Percentiles rank a stretch among this genome's conserved stretches.
Evolutionary conservation across 139 green algal genomes (phyloP).

Genomic region (Raphidocelis subcapitata): DNA sequence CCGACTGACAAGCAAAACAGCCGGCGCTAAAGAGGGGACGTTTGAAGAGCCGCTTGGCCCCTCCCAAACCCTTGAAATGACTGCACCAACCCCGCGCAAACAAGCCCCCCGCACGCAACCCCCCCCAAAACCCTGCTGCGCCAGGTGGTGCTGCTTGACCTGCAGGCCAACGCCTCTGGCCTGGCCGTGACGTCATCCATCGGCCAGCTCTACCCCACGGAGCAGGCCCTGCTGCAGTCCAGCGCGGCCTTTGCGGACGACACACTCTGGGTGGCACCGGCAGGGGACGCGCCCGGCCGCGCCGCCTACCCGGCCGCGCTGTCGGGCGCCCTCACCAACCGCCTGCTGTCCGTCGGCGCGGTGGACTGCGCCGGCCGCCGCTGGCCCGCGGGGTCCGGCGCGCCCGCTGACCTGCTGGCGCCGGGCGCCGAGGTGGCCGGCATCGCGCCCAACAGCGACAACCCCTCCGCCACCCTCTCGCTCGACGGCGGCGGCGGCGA

Average conservation of each 20-base stretch:
- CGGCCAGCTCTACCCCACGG: not conserved
- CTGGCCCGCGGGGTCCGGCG: not conserved
- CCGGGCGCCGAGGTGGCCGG: not conserved
- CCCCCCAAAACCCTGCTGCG: not conserved
- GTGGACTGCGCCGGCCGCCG: not conserved
- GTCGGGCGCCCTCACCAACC: too few species aligned
- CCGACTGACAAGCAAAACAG: too few species aligned
- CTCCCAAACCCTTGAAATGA: too few species aligned
- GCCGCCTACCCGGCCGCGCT: not conserved
- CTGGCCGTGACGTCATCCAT: not conserved
- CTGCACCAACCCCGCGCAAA: too few species aligned
- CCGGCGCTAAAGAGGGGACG: too few species aligned
- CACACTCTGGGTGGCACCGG: slow-evolving; percentile 11
- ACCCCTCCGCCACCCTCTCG: too few species aligned
- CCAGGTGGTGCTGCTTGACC: slow-evolving; percentile 20
- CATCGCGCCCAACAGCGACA: too few species aligned
- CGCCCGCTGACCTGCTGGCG: slow-evolving; percentile 14
- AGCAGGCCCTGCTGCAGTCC: not conserved
- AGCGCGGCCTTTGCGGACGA: not conserved
- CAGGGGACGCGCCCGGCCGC: not conserved
- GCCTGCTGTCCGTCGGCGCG: slow-evolving; percentile 10
- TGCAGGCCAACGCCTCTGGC: not conserved
- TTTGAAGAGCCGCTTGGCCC: too few species aligned
- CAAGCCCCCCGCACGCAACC: too few species aligned
- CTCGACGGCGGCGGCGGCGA: too few species aligned